Evolutionary conservation across 768 basidiomycete genomes (phyloP).

Genomic region (Multifurca ochricompacta): DNA sequence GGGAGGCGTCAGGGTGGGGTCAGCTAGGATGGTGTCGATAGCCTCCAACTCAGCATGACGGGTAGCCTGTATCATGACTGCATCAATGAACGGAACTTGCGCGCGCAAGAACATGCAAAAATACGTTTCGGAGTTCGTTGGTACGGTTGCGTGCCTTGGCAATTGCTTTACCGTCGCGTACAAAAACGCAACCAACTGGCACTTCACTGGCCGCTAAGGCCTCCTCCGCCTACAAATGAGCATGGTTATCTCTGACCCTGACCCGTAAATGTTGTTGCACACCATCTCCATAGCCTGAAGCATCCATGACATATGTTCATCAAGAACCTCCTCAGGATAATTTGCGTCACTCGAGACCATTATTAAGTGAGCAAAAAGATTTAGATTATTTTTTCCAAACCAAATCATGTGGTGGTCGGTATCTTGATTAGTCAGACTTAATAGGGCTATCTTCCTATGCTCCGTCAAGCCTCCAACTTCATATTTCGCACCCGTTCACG

Average conservation of each 20-base stretch:
- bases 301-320: constrained; percentile 63
- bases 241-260: not conserved
- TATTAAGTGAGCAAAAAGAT: not conserved
- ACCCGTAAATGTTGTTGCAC: constrained; percentile 20
- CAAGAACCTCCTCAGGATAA: not conserved
- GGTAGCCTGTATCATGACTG: constrained; percentile 57
- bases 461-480: not conserved
- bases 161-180: constrained; percentile 67
- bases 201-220: constrained; percentile 82
- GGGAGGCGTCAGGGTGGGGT: constrained; percentile 47
- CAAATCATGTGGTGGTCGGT: too few species aligned
- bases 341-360: not conserved
- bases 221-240: constrained; percentile 59
- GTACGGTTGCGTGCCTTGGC: constrained; percentile 89
- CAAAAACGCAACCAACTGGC: constrained; percentile 95
- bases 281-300: constrained; percentile 78
- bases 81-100: constrained; percentile 3
- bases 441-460: too few species aligned
- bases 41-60: constrained; percentile 97
- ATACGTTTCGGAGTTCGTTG: constrained; percentile 87
- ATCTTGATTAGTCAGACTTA: too few species aligned
- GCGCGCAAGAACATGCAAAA: constrained; percentile 20
- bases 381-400: too few species aligned
- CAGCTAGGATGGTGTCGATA: constrained; percentile 76
- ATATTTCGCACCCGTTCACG: not conserved